Conservation (phyloP, 1,284 basidiomycete species). For the Ustilago trichophora region DNA sequence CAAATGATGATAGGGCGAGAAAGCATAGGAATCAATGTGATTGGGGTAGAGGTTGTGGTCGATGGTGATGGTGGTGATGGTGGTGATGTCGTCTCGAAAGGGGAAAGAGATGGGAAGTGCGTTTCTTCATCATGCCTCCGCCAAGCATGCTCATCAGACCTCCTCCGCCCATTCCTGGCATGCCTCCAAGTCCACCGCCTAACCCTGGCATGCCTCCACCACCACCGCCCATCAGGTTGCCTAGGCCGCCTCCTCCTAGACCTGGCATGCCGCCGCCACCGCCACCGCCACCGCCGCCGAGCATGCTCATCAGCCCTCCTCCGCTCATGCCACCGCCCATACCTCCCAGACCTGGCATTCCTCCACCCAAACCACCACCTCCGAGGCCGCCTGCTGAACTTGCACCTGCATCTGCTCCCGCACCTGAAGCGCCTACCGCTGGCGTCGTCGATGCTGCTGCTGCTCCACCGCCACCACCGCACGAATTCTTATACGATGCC, state of each 20-base stretch:
- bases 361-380: neutral
- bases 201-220: too few relatives aligned
- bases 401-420: neutral
- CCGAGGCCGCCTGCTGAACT: neutral
- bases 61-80: too few relatives aligned
- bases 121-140: conserved; percentile 1
- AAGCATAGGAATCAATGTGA: too few relatives aligned
- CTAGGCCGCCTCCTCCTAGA: too few relatives aligned
- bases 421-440: too few relatives aligned
- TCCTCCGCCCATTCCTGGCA: neutral
- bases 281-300: conserved; percentile 1
- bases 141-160: neutral
- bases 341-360: neutral
- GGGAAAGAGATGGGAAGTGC: neutral
- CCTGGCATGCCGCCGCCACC: neutral
- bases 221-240: too few relatives aligned
- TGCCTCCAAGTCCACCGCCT: too few relatives aligned
- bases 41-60: too few relatives aligned
- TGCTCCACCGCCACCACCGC: conserved; percentile 3
- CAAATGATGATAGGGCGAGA: too few relatives aligned
- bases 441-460: neutral
- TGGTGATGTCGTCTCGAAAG: neutral
- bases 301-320: neutral
- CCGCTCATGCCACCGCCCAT: neutral
- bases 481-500: conserved; percentile 9